Conservation (phyloP, 495 filamentous ascomycete genomes). For the Parachaetomium inaequale region DNA sequence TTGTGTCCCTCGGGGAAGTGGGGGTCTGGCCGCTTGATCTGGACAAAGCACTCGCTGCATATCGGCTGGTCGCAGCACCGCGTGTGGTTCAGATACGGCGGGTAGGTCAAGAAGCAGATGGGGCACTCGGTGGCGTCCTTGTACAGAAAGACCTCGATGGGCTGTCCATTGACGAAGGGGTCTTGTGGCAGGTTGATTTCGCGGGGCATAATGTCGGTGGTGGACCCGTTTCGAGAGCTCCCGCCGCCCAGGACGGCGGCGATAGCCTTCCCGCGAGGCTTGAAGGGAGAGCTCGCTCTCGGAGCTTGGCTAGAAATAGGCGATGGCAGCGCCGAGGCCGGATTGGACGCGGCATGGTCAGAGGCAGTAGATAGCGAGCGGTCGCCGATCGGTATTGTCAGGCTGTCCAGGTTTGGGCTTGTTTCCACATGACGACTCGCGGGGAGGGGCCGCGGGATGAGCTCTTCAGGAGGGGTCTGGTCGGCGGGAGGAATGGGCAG, state of each 20-base stretch:
- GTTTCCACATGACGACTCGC: conserved; percentile 33
- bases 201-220: conserved; percentile 64
- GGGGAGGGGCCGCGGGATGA: conserved; percentile 47
- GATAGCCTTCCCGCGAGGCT: conserved; percentile 73
- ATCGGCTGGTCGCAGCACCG: conserved; percentile 95
- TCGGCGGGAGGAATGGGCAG: conserved; percentile 80
- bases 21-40: conserved; percentile 95
- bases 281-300: conserved; percentile 46
- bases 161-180: conserved; percentile 86
- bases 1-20: conserved; percentile 86
- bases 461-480: conserved; percentile 68
- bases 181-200: conserved; percentile 79
- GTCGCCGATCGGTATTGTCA: conserved; percentile 73
- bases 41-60: conserved; percentile 98
- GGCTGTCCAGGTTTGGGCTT: conserved; percentile 52
- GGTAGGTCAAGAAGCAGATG: conserved; percentile 94
- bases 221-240: conserved; percentile 60
- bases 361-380: conserved; percentile 74
- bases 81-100: conserved; percentile 92
- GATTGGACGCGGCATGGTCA: conserved; percentile 51
- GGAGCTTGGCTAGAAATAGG: conserved; percentile 47
- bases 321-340: conserved; percentile 53
- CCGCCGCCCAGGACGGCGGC: conserved; percentile 70
- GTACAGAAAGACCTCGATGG: conserved; percentile 87
- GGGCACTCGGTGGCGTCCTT: conserved; percentile 89